Base-by-base conservation (phyloP, 495 filamentous ascomycete species). In the Chlorociboria aeruginascens region DNA sequence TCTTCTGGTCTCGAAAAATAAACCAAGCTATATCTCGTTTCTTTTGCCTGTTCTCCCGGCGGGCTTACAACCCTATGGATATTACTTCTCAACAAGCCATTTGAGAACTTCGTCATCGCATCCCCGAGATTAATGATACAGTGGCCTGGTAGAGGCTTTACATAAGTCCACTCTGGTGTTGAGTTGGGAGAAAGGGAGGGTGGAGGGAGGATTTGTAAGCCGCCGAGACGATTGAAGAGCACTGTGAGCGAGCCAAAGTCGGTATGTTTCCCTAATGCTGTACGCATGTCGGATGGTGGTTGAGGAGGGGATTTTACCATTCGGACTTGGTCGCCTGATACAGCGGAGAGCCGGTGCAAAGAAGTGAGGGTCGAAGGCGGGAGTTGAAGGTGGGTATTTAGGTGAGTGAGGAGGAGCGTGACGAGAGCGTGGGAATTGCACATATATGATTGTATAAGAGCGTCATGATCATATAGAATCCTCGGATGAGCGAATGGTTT, bases 231-330 rank as follows among this genome's bases (percentile, higher is more conserved):
- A 65, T 95, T 90, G 66, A 97, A 96, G n/a, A 97, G 73, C 17
- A 94, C 62, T 1, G 89, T 95, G 53, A 95, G 73, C 0, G 77
- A 84, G 1, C 88, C 90, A 55, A 95, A 95, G 56, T 95, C 90
- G 14, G 81, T 85, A 59, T 96, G 90, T 36, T 80, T 83, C 0
- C 87, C 89, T 11, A 75, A 48, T 11, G 68, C 64, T 1, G 64
- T 66, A 3, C 58, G 59, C 14, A 59, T 57, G 51, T 72, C 65
- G 14, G 68, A 57, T 0, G 54, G 30, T 8, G 69, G 64, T 50
- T 73, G 69, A 8, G 64, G 62, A 11, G 66, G 66, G 0, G 63
- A 64, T 56, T 71, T 69, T 37, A 79, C 62, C 50, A 82, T 71
- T 14, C 79, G 74, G 9, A 79, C 63, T 54, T 81, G 75, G 53